Conservation (phyloP, 129 eudicot species). For the Artemisia tridentata region DNA sequence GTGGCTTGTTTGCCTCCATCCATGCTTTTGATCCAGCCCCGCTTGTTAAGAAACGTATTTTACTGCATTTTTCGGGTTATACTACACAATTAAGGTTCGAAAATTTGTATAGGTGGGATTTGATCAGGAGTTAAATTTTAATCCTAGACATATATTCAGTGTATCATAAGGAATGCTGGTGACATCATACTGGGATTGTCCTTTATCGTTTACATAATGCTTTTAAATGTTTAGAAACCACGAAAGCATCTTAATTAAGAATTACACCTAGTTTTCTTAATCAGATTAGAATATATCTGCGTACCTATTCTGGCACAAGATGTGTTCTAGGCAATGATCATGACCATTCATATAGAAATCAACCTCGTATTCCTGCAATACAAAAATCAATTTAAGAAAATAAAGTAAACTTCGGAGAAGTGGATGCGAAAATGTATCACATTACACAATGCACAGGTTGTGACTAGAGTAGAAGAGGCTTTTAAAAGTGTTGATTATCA, state of each 20-base stretch:
- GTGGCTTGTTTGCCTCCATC: constrained; percentile 36
- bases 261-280: neutral
- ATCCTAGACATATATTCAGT: no score
- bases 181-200: no score
- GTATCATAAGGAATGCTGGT: no score
- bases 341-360: constrained; percentile 69
- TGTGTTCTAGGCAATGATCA: constrained; percentile 61
- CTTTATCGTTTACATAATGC: neutral
- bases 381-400: neutral
- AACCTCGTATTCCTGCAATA: constrained; percentile 49
- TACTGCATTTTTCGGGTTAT: constrained; percentile 29
- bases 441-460: neutral
- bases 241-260: neutral
- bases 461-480: neutral
- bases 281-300: neutral
- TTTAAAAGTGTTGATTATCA: neutral
- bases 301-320: constrained; percentile 46
- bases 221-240: neutral
- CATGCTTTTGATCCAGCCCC: constrained; percentile 73
- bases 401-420: neutral
- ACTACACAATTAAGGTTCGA: neutral
- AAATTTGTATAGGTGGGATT: neutral
- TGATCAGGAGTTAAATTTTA: no score
- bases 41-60: constrained; percentile 57
- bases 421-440: no score